Conservation (phyloP, 805 yeast species). For the Candida schatavii region DNA sequence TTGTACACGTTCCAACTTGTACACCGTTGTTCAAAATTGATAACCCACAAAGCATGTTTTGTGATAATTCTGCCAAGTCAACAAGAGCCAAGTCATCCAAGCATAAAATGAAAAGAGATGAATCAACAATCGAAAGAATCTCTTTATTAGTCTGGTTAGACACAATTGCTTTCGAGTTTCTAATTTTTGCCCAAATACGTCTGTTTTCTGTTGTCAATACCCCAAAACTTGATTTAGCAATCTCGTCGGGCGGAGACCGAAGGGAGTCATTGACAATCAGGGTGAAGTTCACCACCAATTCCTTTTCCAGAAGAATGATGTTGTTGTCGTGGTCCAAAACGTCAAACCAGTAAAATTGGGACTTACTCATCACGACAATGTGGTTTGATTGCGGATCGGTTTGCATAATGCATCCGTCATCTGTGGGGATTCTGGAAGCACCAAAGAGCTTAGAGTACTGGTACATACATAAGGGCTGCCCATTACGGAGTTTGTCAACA, state of each 20-base stretch:
- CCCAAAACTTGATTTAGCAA: conserved; percentile 79
- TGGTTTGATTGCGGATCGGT: conserved; percentile 74
- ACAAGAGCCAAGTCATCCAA: conserved; percentile 73
- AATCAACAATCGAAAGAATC: conserved; percentile 71
- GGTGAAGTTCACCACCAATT: conserved; percentile 69
- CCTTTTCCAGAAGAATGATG: conserved; percentile 69
- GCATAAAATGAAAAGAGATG: conserved; percentile 79
- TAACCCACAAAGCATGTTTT: conserved; percentile 86
- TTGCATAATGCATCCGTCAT: conserved; percentile 80
- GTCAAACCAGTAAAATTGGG: conserved; percentile 94
- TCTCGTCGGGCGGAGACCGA: conserved; percentile 49
- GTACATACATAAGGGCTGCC: conserved; percentile 78
- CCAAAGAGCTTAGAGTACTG: conserved; percentile 88
- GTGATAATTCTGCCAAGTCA: conserved; percentile 62
- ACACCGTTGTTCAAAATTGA: conserved; percentile 77
- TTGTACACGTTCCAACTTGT: conserved; percentile 91
- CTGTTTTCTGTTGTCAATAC: conserved; percentile 88
- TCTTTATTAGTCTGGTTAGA: conserved; percentile 59
- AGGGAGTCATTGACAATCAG: conserved; percentile 75
- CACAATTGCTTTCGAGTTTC: conserved; percentile 45
- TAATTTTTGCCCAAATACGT: conserved; percentile 77
- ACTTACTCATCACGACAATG: conserved; percentile 75
- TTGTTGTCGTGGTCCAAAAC: conserved; percentile 74
- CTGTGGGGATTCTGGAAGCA: conserved; percentile 80
- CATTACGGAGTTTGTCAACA: conserved; percentile 64